Conservation (phyloP, 495 filamentous ascomycete species). For the Lasiosphaeria hispida region DNA sequence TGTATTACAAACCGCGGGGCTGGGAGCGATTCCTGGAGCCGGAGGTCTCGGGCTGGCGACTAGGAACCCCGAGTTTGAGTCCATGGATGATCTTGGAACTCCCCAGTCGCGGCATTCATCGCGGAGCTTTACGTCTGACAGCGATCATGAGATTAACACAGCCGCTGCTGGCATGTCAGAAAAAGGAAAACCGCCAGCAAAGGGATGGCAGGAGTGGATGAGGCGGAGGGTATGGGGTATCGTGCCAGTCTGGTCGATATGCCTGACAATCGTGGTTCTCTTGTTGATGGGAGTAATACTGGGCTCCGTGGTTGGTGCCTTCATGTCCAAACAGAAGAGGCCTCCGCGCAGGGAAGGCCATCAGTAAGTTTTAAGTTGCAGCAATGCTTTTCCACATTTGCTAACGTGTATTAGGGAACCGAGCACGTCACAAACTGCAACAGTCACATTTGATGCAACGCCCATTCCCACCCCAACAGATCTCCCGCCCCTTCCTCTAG, state of each 20-base stretch:
- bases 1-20: neutral
- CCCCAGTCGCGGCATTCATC: constrained; percentile 52
- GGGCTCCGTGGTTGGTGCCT: constrained; percentile 51
- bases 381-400: neutral
- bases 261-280: constrained; percentile 52
- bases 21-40: constrained; percentile 39
- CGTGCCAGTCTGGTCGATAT: constrained; percentile 67
- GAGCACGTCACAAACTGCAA: constrained; percentile 27
- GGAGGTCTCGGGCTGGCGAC: constrained; percentile 55
- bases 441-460: constrained; percentile 61
- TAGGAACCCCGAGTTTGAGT: constrained; percentile 55
- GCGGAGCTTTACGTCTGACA: constrained; percentile 50
- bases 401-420: constrained; percentile 24
- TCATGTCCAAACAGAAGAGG: constrained; percentile 31
- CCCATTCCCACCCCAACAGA: constrained; percentile 57
- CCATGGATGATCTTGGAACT: constrained; percentile 50
- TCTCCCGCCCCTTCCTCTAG: constrained; percentile 60
- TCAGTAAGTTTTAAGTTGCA: constrained; percentile 19
- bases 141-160: constrained; percentile 43
- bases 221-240: constrained; percentile 60
- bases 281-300: constrained; percentile 62
- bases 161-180: constrained; percentile 37
- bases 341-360: constrained; percentile 23
- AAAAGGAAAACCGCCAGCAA: constrained; percentile 40
- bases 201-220: constrained; percentile 56